Evolutionary conservation across 2,329 filamentous ascomycete genomes (phyloP).

Genomic region (Eutypella sp.): DNA sequence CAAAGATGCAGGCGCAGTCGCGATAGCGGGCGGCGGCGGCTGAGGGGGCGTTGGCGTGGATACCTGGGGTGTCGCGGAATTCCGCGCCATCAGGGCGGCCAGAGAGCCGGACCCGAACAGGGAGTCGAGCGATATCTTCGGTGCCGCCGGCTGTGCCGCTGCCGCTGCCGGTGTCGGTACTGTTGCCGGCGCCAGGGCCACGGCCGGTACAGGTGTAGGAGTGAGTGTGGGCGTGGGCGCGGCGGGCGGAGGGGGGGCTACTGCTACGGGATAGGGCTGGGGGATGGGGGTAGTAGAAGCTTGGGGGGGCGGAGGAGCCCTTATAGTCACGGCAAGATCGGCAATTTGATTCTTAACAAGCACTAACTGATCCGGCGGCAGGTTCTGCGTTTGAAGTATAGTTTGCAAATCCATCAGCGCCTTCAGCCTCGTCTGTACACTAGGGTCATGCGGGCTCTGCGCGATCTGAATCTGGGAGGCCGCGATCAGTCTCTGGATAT

Average conservation of each 20-base stretch:
- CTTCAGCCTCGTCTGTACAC: slow-evolving; percentile 73
- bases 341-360: slow-evolving; percentile 82
- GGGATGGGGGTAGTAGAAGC: slow-evolving; percentile 36
- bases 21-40: too few relatives aligned
- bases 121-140: slow-evolving; percentile 50
- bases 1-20: too few relatives aligned
- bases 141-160: too few relatives aligned
- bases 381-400: slow-evolving; percentile 70
- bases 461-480: slow-evolving; percentile 70
- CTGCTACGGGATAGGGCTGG: slow-evolving; percentile 29
- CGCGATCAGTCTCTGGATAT: slow-evolving; percentile 74
- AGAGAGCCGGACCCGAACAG: slow-evolving; percentile 56
- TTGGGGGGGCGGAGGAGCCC: slow-evolving; percentile 41
- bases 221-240: too few relatives aligned
- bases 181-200: too few relatives aligned
- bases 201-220: too few relatives aligned
- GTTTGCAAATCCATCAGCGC: slow-evolving; percentile 81
- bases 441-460: slow-evolving; percentile 68
- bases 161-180: too few relatives aligned
- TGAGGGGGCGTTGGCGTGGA: slow-evolving; percentile 44
- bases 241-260: slow-evolving; percentile 32
- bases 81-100: slow-evolving; percentile 53
- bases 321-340: slow-evolving; percentile 64
- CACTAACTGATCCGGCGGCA: slow-evolving; percentile 76
- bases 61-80: slow-evolving; percentile 44